A percentile compares a stretch with the other conserved stretches of the same genome.
Evolutionary conservation across 2,329 filamentous ascomycete species (phyloP).

Genomic region (Cladosporium oxysporum): DNA sequence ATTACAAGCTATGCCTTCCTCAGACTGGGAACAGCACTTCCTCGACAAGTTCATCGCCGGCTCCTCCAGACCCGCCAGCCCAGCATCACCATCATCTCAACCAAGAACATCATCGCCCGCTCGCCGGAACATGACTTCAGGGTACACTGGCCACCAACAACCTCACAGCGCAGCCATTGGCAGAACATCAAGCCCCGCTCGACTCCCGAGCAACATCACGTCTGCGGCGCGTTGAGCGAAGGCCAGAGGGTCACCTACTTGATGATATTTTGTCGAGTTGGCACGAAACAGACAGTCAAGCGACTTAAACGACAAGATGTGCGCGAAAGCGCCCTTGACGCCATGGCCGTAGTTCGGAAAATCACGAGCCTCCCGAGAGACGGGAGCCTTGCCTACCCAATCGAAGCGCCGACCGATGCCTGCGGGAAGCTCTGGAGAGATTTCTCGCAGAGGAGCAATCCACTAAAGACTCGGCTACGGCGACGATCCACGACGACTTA

Average conservation of each 20-base stretch:
- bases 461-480: not conserved
- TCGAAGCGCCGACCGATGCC: not conserved
- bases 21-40: constrained; percentile 19
- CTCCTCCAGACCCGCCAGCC: constrained; percentile 6
- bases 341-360: not conserved
- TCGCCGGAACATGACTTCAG: not conserved
- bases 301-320: not conserved
- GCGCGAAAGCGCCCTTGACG: not conserved
- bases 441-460: not conserved
- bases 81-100: not conserved
- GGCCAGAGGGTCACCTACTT: not conserved
- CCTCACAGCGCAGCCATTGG: not conserved
- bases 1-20: constrained; percentile 2
- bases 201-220: not conserved
- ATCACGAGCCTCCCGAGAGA: not conserved
- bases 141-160: not conserved
- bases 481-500: not conserved
- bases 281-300: not conserved
- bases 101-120: constrained; percentile 2
- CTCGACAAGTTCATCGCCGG: constrained; percentile 20
- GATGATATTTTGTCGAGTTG: not conserved
- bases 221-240: not conserved
- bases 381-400: not conserved
- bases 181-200: not conserved
- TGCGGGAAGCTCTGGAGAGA: not conserved